Evolutionary conservation across 208 protist species (phyloP).

Genomic region (Endotrypanum monterogeii): DNA sequence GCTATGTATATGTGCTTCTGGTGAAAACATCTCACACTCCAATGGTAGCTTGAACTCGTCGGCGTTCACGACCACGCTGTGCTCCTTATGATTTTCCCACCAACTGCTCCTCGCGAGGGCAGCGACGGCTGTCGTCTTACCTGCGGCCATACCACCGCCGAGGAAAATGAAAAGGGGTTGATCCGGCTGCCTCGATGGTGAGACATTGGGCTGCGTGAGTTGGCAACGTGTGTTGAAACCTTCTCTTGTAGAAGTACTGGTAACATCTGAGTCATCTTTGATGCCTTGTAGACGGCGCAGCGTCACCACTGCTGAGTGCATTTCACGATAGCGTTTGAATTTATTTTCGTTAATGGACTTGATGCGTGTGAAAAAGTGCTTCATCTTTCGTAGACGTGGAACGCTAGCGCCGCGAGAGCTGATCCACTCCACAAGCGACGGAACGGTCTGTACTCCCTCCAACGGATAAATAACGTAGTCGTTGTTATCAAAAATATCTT

Average conservation of each 20-base stretch:
- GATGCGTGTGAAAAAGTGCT: slow-evolving; percentile 53
- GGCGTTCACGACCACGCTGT: slow-evolving; percentile 80
- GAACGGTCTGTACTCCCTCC: slow-evolving; percentile 43
- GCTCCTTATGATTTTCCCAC: slow-evolving; percentile 76
- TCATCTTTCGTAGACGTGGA: slow-evolving; percentile 35
- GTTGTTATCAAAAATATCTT: slow-evolving; percentile 15
- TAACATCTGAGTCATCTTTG: slow-evolving; percentile 2
- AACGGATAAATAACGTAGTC: slow-evolving; percentile 41
- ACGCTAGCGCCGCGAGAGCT: slow-evolving; percentile 38
- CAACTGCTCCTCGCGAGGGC: slow-evolving; percentile 72
- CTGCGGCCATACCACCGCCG: slow-evolving; percentile 89
- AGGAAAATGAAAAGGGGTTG: slow-evolving; percentile 86
- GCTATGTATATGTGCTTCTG: slow-evolving; percentile 62
- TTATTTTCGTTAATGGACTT: slow-evolving; percentile 49
- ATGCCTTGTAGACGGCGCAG: slow-evolving; percentile 60
- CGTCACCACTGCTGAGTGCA: slow-evolving; percentile 63
- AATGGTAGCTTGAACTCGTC: slow-evolving; percentile 81
- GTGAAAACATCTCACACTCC: slow-evolving; percentile 26
- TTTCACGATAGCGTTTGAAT: slow-evolving; percentile 53
- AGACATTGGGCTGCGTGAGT: background rate
- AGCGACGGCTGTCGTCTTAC: slow-evolving; percentile 81
- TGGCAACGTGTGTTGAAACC: background rate
- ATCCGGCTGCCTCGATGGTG: slow-evolving; percentile 16
- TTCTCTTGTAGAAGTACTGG: background rate
- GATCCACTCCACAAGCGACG: slow-evolving; percentile 66